A percentile compares a stretch with the other conserved stretches of the same genome.
These are phyloP conservation scores for Bretschneidera sinensis DNA, from an alignment of 345 rosid genomes.

Conservation along the genomic window DNA sequence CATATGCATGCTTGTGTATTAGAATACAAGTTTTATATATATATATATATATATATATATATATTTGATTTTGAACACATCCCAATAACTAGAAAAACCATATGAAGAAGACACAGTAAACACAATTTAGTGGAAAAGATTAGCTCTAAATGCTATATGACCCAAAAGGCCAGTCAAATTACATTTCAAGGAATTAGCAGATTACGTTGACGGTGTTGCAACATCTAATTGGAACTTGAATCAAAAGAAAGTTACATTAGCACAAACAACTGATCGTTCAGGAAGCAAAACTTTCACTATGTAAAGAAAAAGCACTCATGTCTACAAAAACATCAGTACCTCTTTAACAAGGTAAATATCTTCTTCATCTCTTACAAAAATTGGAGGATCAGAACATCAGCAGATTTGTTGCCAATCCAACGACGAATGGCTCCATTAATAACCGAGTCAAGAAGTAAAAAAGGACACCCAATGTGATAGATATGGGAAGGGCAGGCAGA, in stretches of 20 bases:
- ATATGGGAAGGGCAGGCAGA: constrained; percentile 94
- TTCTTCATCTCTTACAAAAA: constrained; percentile 10
- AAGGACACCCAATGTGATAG: constrained; percentile 72
- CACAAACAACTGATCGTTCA: background rate
- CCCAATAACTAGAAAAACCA: too few species aligned
- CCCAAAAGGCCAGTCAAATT: constrained; percentile 6
- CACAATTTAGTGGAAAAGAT: too few species aligned
- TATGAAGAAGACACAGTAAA: too few species aligned
- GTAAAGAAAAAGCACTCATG: constrained; percentile 10
- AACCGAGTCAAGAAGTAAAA: constrained; percentile 93
- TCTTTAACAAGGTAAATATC: constrained; percentile 6
- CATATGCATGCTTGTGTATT: too few species aligned
- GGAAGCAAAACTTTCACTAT: constrained; percentile 2
- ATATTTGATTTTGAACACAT: too few species aligned
- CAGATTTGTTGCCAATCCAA: constrained; percentile 69
- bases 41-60: too few species aligned
- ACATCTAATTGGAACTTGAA: background rate
- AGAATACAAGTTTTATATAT: too few species aligned
- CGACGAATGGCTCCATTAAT: constrained; percentile 90
- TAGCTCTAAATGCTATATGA: background rate
- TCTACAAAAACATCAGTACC: constrained; percentile 14
- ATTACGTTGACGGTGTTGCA: constrained; percentile 5
- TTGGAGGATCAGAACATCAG: constrained; percentile 58
- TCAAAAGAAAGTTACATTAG: constrained; percentile 6
- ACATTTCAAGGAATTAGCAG: constrained; percentile 10